These are phyloP conservation scores for Annulohypoxylon bovei DNA, from an alignment of 495 filamentous ascomycete genomes.

Conservation along the genomic window DNA sequence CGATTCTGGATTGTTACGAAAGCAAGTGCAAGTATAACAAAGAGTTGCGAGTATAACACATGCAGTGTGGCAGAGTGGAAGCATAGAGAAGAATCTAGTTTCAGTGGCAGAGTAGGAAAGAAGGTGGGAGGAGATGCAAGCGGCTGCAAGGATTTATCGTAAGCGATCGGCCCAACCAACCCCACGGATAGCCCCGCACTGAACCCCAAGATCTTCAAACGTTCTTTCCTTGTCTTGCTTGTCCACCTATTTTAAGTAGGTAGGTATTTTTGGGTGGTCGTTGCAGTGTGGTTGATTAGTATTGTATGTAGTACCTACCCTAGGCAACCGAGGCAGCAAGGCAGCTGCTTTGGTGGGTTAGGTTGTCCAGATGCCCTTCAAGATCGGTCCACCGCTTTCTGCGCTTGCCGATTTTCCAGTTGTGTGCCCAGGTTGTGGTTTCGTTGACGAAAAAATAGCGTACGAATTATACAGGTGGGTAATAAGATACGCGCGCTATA, in stretches of 20 bases:
- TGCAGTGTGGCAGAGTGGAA: background rate
- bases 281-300: background rate
- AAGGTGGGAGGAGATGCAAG: conserved; percentile 20
- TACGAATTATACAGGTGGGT: background rate
- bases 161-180: conserved; percentile 42
- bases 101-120: conserved; percentile 1
- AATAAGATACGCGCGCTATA: conserved; percentile 3
- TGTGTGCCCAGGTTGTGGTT: background rate
- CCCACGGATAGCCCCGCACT: conserved; percentile 45
- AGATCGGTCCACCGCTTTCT: conserved; percentile 5
- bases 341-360: background rate
- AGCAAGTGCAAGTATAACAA: background rate
- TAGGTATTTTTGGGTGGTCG: background rate
- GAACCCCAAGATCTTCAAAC: conserved; percentile 44
- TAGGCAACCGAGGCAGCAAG: conserved; percentile 13
- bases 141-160: conserved; percentile 32
- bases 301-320: conserved; percentile 11
- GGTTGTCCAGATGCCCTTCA: background rate
- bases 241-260: conserved; percentile 21
- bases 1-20: conserved; percentile 20
- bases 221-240: conserved; percentile 25
- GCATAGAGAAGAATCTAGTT: background rate
- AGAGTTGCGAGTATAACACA: background rate
- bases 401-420: background rate
- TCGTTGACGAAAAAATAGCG: conserved; percentile 9